These are phyloP conservation scores for Suillus discolor DNA, from an alignment of 768 basidiomycete genomes.

Conservation along the genomic window DNA sequence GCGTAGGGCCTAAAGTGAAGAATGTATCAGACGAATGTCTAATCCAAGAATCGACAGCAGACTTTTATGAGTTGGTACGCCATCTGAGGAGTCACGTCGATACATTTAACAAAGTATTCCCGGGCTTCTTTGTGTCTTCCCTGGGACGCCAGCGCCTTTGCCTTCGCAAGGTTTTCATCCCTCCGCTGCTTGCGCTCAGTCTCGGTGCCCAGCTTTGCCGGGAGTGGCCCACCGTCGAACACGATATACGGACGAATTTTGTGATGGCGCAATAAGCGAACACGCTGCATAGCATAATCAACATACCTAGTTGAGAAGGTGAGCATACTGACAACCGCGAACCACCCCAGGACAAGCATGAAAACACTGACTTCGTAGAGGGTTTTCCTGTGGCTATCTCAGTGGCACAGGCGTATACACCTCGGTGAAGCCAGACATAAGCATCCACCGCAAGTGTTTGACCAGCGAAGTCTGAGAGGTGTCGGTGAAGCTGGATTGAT, in stretches of 20 bases:
- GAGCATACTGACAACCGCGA: not conserved
- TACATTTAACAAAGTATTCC: conserved; percentile 85
- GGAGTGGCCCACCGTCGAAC: conserved; percentile 94
- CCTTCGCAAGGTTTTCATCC: conserved; percentile 75
- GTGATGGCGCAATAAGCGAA: conserved; percentile 83
- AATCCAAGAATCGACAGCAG: not conserved
- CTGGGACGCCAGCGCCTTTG: conserved; percentile 71
- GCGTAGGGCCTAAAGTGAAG: conserved; percentile 67
- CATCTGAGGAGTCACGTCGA: conserved; percentile 97
- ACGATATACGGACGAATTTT: conserved; percentile 89
- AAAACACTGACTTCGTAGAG: conserved; percentile 73
- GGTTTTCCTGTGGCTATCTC: conserved; percentile 84
- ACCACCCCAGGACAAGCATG: not conserved
- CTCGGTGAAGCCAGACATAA: conserved; percentile 93
- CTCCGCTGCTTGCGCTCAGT: conserved; percentile 74
- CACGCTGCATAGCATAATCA: conserved; percentile 92
- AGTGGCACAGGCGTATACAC: conserved; percentile 86
- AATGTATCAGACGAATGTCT: conserved; percentile 11
- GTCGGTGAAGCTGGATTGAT: conserved; percentile 78
- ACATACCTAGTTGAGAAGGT: conserved; percentile 68
- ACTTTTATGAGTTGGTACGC: conserved; percentile 96
- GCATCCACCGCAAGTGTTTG: conserved; percentile 91
- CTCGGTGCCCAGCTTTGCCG: conserved; percentile 93
- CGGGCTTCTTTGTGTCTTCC: conserved; percentile 82
- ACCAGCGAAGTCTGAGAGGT: conserved; percentile 81